A percentile compares a stretch with the other conserved stretches of the same genome.
These are phyloP conservation scores for Candida loeiensis DNA, from an alignment of 805 yeast species.

Conservation along the genomic window DNA sequence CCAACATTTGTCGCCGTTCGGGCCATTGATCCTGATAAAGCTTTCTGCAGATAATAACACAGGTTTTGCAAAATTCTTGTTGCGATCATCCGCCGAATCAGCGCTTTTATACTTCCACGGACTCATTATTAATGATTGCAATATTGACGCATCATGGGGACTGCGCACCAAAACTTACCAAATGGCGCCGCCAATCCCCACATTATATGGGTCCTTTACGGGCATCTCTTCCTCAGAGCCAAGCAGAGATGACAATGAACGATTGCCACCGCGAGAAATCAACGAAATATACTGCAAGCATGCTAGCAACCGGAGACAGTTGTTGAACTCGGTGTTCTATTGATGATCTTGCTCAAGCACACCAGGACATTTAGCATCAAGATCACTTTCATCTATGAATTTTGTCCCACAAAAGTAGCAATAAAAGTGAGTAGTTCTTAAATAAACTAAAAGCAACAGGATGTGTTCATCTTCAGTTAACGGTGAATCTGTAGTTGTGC, in stretches of 20 bases:
- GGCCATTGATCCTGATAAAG: conserved; percentile 36
- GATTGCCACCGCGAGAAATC: conserved; percentile 15
- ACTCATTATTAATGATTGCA: conserved; percentile 24
- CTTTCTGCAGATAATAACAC: conserved; percentile 17
- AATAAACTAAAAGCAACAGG: conserved; percentile 30
- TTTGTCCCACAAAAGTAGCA: conserved; percentile 51
- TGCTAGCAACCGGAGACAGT: conserved; percentile 1
- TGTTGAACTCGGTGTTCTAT: conserved; percentile 4
- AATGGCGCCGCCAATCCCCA: conserved; percentile 15
- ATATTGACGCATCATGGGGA: conserved; percentile 33
- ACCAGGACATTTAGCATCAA: conserved; percentile 50
- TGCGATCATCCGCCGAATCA: conserved; percentile 34
- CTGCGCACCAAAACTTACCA: conserved; percentile 12
- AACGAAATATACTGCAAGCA: conserved; percentile 17
- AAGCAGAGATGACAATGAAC: conserved; percentile 13
- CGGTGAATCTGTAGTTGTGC: not conserved
- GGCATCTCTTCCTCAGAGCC: not conserved
- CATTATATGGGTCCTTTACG: conserved; percentile 14
- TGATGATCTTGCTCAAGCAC: conserved; percentile 40
- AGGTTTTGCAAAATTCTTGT: conserved; percentile 26
- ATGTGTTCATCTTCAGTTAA: conserved; percentile 22
- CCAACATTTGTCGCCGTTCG: conserved; percentile 61
- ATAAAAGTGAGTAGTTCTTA: conserved; percentile 39
- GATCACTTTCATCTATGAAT: conserved; percentile 35
- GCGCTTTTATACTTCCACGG: conserved; percentile 37